Conservation (phyloP, 306 rosid species). For the Dalbergia oliveri region DNA sequence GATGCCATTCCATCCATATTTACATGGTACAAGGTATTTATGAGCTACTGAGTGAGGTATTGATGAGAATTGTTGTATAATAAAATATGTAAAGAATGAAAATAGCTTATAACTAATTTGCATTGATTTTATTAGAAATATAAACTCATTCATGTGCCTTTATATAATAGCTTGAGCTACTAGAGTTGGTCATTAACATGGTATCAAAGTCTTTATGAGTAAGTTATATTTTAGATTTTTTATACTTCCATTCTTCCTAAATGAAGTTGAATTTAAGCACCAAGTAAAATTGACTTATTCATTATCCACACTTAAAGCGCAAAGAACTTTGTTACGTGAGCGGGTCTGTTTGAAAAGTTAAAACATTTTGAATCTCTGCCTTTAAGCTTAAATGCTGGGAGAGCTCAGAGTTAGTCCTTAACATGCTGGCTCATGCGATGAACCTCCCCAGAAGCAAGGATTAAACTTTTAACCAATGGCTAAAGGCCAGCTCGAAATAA, state of each 20-base stretch:
- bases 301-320: neutral
- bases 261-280: slow-evolving; percentile 15
- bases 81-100: neutral
- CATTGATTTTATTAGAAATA: slow-evolving; percentile 8
- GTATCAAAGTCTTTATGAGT: neutral
- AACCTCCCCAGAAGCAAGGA: neutral
- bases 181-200: neutral
- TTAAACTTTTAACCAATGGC: neutral
- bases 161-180: neutral
- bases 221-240: neutral
- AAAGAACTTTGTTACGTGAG: neutral
- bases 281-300: neutral
- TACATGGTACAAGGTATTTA: slow-evolving; percentile 94
- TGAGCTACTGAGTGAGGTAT: slow-evolving; percentile 28
- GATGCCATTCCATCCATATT: slow-evolving; percentile 72
- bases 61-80: slow-evolving; percentile 12
- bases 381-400: neutral
- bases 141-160: neutral
- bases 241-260: neutral
- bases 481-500: neutral
- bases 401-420: neutral
- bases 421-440: neutral
- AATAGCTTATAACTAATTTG: slow-evolving; percentile 21
- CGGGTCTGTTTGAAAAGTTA: neutral
- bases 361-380: neutral